These are phyloP conservation scores for Bjerkandera adusta DNA, from an alignment of 1,284 basidiomycete species.

Conservation along the genomic window DNA sequence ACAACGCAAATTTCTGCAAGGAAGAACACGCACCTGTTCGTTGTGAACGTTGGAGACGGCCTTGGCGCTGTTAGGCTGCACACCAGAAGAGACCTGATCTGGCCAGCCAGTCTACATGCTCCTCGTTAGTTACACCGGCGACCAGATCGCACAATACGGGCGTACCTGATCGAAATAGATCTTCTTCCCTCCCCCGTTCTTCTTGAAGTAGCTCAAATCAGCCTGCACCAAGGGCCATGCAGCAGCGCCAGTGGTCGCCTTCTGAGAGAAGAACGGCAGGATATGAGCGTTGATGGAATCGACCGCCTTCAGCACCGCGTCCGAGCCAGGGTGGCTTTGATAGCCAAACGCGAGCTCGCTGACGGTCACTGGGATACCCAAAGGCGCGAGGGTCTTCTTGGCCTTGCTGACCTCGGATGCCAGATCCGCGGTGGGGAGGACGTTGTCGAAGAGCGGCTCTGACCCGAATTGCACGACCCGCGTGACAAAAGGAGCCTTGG, in stretches of 20 bases:
- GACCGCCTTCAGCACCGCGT: constrained; percentile 58
- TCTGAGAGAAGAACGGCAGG: constrained; percentile 67
- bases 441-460: constrained; percentile 69
- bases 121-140: neutral
- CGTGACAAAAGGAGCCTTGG: constrained; percentile 65
- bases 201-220: constrained; percentile 64
- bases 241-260: constrained; percentile 54
- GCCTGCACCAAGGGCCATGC: constrained; percentile 59
- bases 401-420: constrained; percentile 51
- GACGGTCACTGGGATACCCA: constrained; percentile 68
- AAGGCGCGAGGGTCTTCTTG: constrained; percentile 47
- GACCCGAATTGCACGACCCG: constrained; percentile 72
- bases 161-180: constrained; percentile 66
- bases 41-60: constrained; percentile 58
- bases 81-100: constrained; percentile 52
- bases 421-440: constrained; percentile 49
- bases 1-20: neutral
- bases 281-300: constrained; percentile 72
- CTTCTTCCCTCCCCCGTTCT: constrained; percentile 62
- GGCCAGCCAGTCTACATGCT: constrained; percentile 68
- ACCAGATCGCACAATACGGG: neutral
- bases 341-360: constrained; percentile 49
- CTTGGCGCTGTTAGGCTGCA: constrained; percentile 51
- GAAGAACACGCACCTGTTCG: constrained; percentile 47
- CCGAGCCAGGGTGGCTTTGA: constrained; percentile 48